Evolutionary conservation across 2,329 filamentous ascomycete genomes (phyloP).

Genomic region (Aspergillus fischeri): DNA sequence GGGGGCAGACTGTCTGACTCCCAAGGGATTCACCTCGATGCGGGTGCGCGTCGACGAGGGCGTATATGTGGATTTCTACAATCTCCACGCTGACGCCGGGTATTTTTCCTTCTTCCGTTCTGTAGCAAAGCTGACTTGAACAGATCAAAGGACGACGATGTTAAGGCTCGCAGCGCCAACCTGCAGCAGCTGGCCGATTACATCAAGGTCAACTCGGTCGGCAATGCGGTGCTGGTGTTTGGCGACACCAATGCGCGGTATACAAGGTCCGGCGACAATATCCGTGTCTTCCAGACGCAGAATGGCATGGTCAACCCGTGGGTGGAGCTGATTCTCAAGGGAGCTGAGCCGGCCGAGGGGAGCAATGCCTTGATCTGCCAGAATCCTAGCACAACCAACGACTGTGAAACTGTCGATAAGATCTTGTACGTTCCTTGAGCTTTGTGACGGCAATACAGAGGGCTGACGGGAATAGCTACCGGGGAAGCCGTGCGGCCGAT

Average conservation of each 20-base stretch:
- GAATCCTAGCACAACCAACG: slow-evolving; percentile 53
- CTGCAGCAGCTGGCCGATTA: slow-evolving; percentile 57
- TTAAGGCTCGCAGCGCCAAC: slow-evolving; percentile 55
- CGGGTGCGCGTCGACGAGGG: slow-evolving; percentile 50
- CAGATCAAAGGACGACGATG: slow-evolving; percentile 48
- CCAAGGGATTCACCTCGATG: slow-evolving; percentile 68
- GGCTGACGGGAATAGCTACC: slow-evolving; percentile 13
- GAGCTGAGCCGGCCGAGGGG: slow-evolving; percentile 44
- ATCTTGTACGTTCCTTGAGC: slow-evolving; percentile 39
- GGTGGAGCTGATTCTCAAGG: slow-evolving; percentile 52
- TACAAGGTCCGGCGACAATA: slow-evolving; percentile 53
- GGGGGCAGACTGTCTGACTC: slow-evolving; percentile 60
- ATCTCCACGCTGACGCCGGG: slow-evolving; percentile 64
- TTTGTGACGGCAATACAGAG: too few relatives aligned
- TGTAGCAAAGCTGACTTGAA: neutral
- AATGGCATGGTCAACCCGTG: slow-evolving; percentile 57
- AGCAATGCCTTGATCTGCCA: slow-evolving; percentile 44
- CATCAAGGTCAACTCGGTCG: slow-evolving; percentile 53
- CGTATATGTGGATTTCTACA: slow-evolving; percentile 61
- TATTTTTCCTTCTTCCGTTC: slow-evolving; percentile 12
- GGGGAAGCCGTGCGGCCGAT: slow-evolving; percentile 42
- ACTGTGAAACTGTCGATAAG: slow-evolving; percentile 66
- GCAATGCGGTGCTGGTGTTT: slow-evolving; percentile 60
- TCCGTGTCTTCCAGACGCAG: slow-evolving; percentile 47
- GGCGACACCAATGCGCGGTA: slow-evolving; percentile 66